Percentiles rank a stretch among this genome's conserved stretches.
Conservation (phyloP, 2,329 filamentous ascomycete species). For the Penicillium sp. region DNA sequence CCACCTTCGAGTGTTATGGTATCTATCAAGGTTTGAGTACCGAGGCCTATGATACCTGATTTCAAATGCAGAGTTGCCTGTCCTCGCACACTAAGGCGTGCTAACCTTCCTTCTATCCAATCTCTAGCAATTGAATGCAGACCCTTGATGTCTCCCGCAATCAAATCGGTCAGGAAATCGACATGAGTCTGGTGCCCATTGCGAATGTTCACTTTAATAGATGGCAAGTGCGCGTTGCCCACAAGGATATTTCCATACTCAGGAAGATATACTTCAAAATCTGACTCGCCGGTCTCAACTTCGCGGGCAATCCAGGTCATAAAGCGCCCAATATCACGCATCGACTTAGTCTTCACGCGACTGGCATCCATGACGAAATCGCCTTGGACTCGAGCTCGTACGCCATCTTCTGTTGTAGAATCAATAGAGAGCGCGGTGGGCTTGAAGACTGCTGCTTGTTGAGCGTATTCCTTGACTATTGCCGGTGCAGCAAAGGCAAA, state of each 20-base stretch:
- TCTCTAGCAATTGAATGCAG: constrained; percentile 82
- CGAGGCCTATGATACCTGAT: constrained; percentile 78
- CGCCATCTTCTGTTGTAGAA: constrained; percentile 76
- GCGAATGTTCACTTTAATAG: constrained; percentile 73
- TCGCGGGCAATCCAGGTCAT: constrained; percentile 79
- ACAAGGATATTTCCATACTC: constrained; percentile 78
- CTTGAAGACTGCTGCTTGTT: constrained; percentile 78
- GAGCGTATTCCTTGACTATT: constrained; percentile 81
- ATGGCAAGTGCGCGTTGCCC: constrained; percentile 75
- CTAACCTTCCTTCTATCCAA: constrained; percentile 80
- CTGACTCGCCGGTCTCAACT: constrained; percentile 72
- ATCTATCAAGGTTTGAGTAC: constrained; percentile 74
- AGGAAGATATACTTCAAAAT: constrained; percentile 77
- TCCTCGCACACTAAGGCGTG: constrained; percentile 71
- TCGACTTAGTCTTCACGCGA: constrained; percentile 70
- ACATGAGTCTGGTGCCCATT: constrained; percentile 77
- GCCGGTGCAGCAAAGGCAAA: constrained; percentile 81
- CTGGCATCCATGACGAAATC: constrained; percentile 79
- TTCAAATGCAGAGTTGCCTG: constrained; percentile 73
- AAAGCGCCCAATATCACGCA: constrained; percentile 74
- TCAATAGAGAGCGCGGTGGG: constrained; percentile 84
- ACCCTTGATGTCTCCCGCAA: constrained; percentile 74
- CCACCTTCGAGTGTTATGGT: constrained; percentile 81
- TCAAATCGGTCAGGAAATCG: constrained; percentile 76
- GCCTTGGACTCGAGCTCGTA: constrained; percentile 78